Conservation (phyloP, 2,329 filamentous ascomycete species). For the Sarocladium strictum region DNA sequence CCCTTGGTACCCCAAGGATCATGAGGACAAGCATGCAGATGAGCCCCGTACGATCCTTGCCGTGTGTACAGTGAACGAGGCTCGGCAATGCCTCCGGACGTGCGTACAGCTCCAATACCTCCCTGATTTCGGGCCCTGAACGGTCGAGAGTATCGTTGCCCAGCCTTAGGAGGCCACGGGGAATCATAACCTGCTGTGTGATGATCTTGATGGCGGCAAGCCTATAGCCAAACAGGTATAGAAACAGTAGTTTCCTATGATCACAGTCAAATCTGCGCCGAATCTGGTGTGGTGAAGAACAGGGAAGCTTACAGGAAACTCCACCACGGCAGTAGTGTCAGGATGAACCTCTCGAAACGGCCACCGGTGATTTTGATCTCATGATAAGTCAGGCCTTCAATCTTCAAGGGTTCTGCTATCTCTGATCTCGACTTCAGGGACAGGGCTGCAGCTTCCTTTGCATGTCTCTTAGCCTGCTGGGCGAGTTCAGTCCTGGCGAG, state of each 20-base stretch:
- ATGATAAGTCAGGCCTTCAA: slow-evolving; percentile 57
- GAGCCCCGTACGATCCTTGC: slow-evolving; percentile 74
- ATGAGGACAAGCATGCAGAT: slow-evolving; percentile 63
- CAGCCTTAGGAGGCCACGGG: slow-evolving; percentile 65
- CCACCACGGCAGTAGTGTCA: slow-evolving; percentile 63
- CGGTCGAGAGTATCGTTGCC: slow-evolving; percentile 64
- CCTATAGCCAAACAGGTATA: slow-evolving; percentile 62
- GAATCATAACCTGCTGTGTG: slow-evolving; percentile 63
- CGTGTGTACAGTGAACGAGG: slow-evolving; percentile 80
- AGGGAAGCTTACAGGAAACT: slow-evolving; percentile 49
- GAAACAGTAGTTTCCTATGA: slow-evolving; percentile 41
- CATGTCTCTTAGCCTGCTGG: slow-evolving; percentile 58
- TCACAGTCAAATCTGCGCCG: background rate
- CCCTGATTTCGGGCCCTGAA: slow-evolving; percentile 55
- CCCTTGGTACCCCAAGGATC: slow-evolving; percentile 48
- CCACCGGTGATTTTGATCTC: slow-evolving; percentile 70
- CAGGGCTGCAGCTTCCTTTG: slow-evolving; percentile 38
- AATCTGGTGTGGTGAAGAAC: background rate
- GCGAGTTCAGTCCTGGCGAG: slow-evolving; percentile 63
- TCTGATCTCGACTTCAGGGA: slow-evolving; percentile 25
- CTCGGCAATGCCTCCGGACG: slow-evolving; percentile 48
- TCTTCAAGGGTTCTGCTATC: slow-evolving; percentile 51
- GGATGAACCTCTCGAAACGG: slow-evolving; percentile 61
- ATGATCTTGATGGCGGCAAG: slow-evolving; percentile 65
- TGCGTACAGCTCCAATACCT: slow-evolving; percentile 25